phyloP scores from a whole-genome alignment of 805 yeast genomes.

The Myxozyma vanderwaltii region DNA sequence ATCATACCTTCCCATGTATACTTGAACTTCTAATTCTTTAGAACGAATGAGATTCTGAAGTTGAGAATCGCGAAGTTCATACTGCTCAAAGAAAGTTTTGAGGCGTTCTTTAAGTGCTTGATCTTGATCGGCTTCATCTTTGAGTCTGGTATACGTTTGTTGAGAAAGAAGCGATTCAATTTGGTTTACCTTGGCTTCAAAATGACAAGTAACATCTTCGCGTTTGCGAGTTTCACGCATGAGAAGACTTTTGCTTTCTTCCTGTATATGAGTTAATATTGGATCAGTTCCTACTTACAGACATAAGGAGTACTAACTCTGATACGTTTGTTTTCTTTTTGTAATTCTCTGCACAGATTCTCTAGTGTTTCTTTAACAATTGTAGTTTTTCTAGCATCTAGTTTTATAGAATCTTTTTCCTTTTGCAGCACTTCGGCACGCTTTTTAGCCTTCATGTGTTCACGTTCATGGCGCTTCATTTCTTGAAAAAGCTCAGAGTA shows the following conservation, averaged over 20 bases:
- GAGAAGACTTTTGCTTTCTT: conserved; percentile 14
- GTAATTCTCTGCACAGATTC: conserved; percentile 27
- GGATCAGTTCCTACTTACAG: no score
- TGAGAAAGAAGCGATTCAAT: conserved; percentile 9
- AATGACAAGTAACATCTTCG: conserved; percentile 6
- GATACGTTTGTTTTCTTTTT: conserved; percentile 28
- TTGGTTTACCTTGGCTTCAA: conserved; percentile 12
- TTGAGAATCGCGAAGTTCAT: conserved; percentile 29
- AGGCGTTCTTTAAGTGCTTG: conserved; percentile 20
- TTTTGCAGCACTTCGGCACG: conserved; percentile 15
- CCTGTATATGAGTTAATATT: not conserved
- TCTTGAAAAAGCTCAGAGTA: conserved; percentile 27
- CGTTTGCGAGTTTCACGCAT: conserved; percentile 10
- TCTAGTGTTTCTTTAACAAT: conserved; percentile 22
- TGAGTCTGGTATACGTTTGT: not conserved
- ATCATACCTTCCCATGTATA: conserved; percentile 39
- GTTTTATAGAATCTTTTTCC: conserved; percentile 12
- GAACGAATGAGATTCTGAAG: conserved; percentile 16
- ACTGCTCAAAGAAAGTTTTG: conserved; percentile 31
- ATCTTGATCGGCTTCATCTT: conserved; percentile 13
- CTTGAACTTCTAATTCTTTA: conserved; percentile 32
- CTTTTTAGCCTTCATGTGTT: conserved; percentile 24
- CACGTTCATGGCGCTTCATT: conserved; percentile 31
- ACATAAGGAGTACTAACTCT: no score
- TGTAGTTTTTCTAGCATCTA: conserved; percentile 16